A percentile compares a stretch with the other conserved stretches of the same genome.
phyloP scores from a whole-genome alignment of 2,329 filamentous ascomycete genomes.

The Parastagonospora nodorum region DNA sequence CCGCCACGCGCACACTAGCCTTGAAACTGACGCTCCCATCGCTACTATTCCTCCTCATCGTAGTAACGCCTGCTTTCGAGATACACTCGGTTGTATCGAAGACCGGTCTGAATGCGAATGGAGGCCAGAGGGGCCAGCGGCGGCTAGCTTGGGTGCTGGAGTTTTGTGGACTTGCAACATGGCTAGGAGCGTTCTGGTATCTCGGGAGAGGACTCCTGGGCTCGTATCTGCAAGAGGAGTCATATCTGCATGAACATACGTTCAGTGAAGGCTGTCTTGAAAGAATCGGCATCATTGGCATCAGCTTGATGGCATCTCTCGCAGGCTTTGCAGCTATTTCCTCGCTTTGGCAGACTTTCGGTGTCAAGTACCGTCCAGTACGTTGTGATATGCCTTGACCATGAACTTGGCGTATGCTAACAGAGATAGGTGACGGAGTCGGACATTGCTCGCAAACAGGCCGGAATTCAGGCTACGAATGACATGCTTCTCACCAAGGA shows the following conservation, averaged over 20 bases:
- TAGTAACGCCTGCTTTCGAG: constrained; percentile 79
- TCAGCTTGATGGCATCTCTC: constrained; percentile 84
- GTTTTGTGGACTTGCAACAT: constrained; percentile 64
- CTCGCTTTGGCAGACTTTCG: constrained; percentile 83
- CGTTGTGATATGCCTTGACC: constrained; percentile 10
- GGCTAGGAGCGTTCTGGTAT: constrained; percentile 79
- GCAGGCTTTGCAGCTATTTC: constrained; percentile 90
- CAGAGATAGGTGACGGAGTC: constrained; percentile 64
- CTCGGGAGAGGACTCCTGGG: constrained; percentile 68
- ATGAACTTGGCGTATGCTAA: constrained; percentile 17
- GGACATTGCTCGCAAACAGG: constrained; percentile 77
- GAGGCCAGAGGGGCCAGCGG: constrained; percentile 61
- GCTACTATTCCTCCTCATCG: constrained; percentile 72
- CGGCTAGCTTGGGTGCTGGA: constrained; percentile 69
- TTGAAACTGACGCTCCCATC: constrained; percentile 72
- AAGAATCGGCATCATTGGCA: constrained; percentile 81
- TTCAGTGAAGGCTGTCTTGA: constrained; percentile 63
- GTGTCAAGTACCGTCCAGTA: constrained; percentile 64
- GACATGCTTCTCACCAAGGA: constrained; percentile 80
- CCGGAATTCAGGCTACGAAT: constrained; percentile 75
- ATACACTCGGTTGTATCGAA: constrained; percentile 67
- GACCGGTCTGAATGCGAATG: constrained; percentile 66
- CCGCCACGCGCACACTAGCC: constrained; percentile 68
- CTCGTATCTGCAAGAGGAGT: constrained; percentile 55
- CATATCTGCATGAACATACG: constrained; percentile 49